Conservation (phyloP, 345 rosid species). For the Melastoma malabathricum region DNA sequence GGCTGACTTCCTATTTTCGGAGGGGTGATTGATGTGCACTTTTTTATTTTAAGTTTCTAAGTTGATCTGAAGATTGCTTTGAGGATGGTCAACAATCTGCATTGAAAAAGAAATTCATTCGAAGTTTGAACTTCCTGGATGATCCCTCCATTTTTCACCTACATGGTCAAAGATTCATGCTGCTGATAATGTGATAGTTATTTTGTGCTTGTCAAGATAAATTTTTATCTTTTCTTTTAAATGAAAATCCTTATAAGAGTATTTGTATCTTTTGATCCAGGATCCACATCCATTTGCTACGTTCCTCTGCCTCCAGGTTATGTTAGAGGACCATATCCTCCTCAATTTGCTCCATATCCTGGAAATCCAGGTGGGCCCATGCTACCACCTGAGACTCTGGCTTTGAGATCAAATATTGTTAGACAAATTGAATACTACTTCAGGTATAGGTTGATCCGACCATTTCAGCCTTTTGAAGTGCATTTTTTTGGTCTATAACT, state of each 20-base stretch:
- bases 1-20: no score
- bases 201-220: no score
- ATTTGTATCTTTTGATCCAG: constrained; percentile 17
- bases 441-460: constrained; percentile 32
- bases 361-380: constrained; percentile 33
- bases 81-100: no score
- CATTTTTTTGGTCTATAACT: constrained; percentile 41
- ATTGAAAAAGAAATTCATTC: no score
- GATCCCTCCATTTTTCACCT: no score
- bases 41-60: no score
- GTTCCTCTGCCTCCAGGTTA: constrained; percentile 55
- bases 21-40: no score
- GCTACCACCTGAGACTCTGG: constrained; percentile 30
- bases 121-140: no score
- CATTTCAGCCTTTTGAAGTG: no score
- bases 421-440: constrained; percentile 91
- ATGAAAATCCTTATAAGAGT: neutral
- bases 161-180: no score
- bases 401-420: constrained; percentile 39
- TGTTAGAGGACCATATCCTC: constrained; percentile 63
- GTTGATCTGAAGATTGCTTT: no score
- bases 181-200: neutral
- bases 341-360: constrained; percentile 46
- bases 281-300: constrained; percentile 48
- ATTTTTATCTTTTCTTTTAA: neutral